A percentile compares a stretch with the other conserved stretches of the same genome.
These are phyloP conservation scores for Plasmodium berghei DNA, from an alignment of 169 alveolate species.

Conservation along the genomic window DNA sequence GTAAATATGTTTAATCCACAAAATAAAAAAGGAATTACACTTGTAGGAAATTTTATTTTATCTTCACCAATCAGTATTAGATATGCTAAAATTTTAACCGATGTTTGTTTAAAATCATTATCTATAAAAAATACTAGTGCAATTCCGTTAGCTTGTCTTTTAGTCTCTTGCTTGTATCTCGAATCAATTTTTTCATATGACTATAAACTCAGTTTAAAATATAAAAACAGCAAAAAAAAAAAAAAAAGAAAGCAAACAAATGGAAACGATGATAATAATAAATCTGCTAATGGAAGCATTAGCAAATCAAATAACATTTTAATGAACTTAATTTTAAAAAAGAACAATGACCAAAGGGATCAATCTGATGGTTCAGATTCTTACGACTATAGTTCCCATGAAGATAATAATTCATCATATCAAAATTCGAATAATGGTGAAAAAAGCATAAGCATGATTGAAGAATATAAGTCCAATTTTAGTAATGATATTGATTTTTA, in stretches of 20 bases:
- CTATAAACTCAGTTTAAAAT: conserved; percentile 49
- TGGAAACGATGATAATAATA: not conserved
- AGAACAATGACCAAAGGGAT: not conserved
- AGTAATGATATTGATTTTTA: conserved; percentile 69
- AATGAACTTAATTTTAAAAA: conserved; percentile 29
- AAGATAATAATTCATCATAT: not conserved
- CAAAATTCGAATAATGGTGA: not conserved
- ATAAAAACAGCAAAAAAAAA: conserved; percentile 16
- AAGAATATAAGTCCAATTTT: conserved; percentile 42
- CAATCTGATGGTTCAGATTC: not conserved
- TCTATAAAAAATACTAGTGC: conserved; percentile 36
- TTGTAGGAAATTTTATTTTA: conserved; percentile 40
- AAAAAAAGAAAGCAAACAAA: not conserved
- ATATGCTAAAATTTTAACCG: conserved; percentile 75
- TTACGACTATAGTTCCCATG: not conserved
- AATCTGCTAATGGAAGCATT: not conserved
- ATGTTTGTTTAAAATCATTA: conserved; percentile 71
- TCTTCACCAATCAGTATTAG: conserved; percentile 67
- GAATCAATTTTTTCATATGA: conserved; percentile 76
- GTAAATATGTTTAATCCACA: conserved; percentile 55
- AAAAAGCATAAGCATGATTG: not conserved
- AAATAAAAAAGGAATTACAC: conserved; percentile 64
- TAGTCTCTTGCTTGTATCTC: conserved; percentile 63
- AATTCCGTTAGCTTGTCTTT: conserved; percentile 68
- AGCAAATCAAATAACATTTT: conserved; percentile 4